A percentile compares a stretch with the other conserved stretches of the same genome.
Conservation (phyloP, 345 rosid species). For the Populus nigra region DNA sequence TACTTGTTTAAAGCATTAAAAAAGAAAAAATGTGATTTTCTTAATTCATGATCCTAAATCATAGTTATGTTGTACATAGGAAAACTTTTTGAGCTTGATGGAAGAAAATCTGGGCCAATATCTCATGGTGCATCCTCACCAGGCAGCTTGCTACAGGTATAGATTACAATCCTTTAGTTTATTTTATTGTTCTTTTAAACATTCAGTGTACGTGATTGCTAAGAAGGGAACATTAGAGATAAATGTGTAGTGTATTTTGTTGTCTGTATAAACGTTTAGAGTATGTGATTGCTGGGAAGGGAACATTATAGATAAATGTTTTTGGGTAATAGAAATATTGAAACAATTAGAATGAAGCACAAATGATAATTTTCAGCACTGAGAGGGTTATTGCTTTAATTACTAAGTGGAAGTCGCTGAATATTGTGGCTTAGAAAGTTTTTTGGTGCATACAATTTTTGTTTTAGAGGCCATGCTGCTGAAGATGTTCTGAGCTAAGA, state of each 20-base stretch:
- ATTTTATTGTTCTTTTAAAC: background rate
- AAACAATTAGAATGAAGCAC: background rate
- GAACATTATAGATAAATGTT: background rate
- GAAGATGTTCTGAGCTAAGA: background rate
- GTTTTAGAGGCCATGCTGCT: background rate
- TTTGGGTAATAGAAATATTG: background rate
- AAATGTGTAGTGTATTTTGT: background rate
- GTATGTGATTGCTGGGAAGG: background rate
- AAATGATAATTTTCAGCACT: too few species aligned
- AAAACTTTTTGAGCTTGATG: conserved; percentile 86
- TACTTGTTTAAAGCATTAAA: background rate
- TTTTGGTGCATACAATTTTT: background rate
- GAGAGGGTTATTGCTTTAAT: background rate
- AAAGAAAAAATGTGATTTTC: background rate
- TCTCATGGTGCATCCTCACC: conserved; percentile 74
- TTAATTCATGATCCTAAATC: background rate
- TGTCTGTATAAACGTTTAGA: background rate
- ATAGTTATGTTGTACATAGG: conserved; percentile 38
- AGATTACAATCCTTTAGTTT: background rate
- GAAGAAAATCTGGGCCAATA: conserved; percentile 76
- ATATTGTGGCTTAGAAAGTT: background rate
- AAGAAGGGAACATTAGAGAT: background rate
- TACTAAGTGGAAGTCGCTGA: background rate
- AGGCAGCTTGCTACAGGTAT: conserved; percentile 66
- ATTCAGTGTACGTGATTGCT: background rate